Evolutionary conservation across 2,329 filamentous ascomycete genomes (phyloP).

Genomic region (Phialemonium atrogriseum): DNA sequence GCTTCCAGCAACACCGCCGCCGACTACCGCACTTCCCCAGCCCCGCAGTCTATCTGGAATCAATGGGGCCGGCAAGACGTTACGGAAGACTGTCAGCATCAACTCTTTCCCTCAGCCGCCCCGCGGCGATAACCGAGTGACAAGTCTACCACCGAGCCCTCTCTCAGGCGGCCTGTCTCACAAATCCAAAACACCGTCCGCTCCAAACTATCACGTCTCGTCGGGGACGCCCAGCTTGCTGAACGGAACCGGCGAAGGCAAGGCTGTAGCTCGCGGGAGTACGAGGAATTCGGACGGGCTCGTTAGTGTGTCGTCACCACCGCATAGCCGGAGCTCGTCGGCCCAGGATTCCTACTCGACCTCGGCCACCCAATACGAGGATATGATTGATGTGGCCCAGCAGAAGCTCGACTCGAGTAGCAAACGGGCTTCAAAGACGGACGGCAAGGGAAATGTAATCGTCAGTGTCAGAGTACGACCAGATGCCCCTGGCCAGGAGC

Average conservation of each 20-base stretch:
- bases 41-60: conserved; percentile 46
- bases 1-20: conserved; percentile 41
- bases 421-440: conserved; percentile 47
- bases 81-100: conserved; percentile 87
- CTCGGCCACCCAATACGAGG: conserved; percentile 82
- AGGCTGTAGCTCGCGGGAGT: conserved; percentile 56
- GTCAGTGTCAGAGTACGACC: conserved; percentile 93
- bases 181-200: conserved; percentile 49
- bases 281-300: conserved; percentile 65
- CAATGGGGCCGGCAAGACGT: conserved; percentile 55
- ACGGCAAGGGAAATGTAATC: conserved; percentile 88
- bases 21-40: conserved; percentile 46
- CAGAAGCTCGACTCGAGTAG: conserved; percentile 23
- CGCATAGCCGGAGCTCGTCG: conserved; percentile 85
- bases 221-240: conserved; percentile 61
- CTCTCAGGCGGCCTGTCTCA: conserved; percentile 45
- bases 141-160: conserved; percentile 56
- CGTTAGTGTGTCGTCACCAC: conserved; percentile 70
- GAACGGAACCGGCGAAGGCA: conserved; percentile 71
- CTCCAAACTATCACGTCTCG: conserved; percentile 42
- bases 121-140: conserved; percentile 49
- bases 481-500: conserved; percentile 58
- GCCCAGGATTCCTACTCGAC: conserved; percentile 89
- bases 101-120: conserved; percentile 90
- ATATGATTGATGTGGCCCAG: conserved; percentile 50